Conservation (phyloP, 2,329 filamentous ascomycete genomes). For the Neonectria faginata region DNA sequence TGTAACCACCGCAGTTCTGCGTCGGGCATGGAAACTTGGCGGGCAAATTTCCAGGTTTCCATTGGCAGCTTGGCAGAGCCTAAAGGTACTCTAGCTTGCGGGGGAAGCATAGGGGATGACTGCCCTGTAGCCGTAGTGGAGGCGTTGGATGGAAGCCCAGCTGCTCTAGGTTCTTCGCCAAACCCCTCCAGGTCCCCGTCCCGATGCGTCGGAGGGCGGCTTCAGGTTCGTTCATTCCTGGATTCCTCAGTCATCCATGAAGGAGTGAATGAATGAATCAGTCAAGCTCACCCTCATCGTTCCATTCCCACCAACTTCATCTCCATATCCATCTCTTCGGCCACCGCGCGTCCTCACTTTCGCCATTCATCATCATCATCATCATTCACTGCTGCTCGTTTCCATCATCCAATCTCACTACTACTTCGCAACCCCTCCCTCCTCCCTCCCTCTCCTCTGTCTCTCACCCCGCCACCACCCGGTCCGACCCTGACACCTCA, state of each 20-base stretch:
- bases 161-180: too few species aligned
- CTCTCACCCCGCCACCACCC: not conserved
- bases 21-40: not conserved
- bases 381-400: not conserved
- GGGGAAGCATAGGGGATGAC: not conserved
- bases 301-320: not conserved
- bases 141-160: not conserved
- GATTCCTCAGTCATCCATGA: slow-evolving; percentile 2
- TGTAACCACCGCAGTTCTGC: not conserved
- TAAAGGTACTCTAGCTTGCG: not conserved
- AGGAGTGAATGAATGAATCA: too few species aligned
- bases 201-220: slow-evolving; percentile 1
- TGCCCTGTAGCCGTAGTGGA: too few species aligned
- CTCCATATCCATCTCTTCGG: not conserved
- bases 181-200: not conserved
- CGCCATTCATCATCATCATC: too few species aligned
- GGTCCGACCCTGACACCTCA: too few species aligned
- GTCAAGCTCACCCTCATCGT: too few species aligned
- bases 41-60: not conserved
- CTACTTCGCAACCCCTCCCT: not conserved
- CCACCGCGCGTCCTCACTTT: not conserved
- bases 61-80: not conserved
- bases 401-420: not conserved
- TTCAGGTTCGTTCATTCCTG: not conserved
- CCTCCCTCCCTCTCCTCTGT: too few species aligned